Percentiles rank a stretch among this genome's conserved stretches.
Conservation (phyloP, 73 alveolate species). For the Tetrahymena borealis region DNA sequence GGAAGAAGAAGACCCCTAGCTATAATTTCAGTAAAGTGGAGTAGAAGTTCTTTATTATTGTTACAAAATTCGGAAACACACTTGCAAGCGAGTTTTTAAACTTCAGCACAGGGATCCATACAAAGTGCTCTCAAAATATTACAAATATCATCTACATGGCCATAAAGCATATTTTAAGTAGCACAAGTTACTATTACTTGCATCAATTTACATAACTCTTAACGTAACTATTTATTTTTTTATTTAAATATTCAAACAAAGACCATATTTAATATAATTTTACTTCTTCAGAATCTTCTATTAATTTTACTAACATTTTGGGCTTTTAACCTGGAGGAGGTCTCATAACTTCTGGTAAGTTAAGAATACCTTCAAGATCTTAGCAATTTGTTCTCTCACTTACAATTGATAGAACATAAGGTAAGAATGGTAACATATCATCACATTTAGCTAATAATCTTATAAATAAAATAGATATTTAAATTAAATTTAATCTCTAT, state of each 20-base stretch:
- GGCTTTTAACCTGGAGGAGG: constrained; percentile 43
- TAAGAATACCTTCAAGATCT: constrained; percentile 33
- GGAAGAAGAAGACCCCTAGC: constrained; percentile 34
- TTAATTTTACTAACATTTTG: constrained; percentile 2
- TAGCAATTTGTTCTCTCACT: constrained; percentile 29
- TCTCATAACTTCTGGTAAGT: constrained; percentile 47
- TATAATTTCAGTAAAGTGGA: constrained; percentile 38
- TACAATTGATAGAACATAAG: constrained; percentile 23
- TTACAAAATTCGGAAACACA: constrained; percentile 12
- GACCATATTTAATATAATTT: background rate
- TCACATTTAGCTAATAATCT: constrained; percentile 12
- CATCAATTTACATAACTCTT: background rate
- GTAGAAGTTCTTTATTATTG: constrained; percentile 12
- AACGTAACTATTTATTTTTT: background rate
- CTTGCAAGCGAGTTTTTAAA: constrained; percentile 26
- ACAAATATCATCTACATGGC: constrained; percentile 29
- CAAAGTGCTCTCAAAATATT: constrained; percentile 36
- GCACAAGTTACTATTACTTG: constrained; percentile 6
- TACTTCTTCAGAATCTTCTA: constrained; percentile 36
- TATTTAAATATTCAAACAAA: background rate
- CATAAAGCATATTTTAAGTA: constrained; percentile 24
- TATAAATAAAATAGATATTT: background rate
- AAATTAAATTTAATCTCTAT: background rate
- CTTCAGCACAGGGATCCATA: constrained; percentile 45
- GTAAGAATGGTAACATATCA: constrained; percentile 22